Percentiles rank a stretch among this genome's conserved stretches.
Evolutionary conservation across 1,284 basidiomycete genomes (phyloP).

Genomic region (Boletus subluridellus): DNA sequence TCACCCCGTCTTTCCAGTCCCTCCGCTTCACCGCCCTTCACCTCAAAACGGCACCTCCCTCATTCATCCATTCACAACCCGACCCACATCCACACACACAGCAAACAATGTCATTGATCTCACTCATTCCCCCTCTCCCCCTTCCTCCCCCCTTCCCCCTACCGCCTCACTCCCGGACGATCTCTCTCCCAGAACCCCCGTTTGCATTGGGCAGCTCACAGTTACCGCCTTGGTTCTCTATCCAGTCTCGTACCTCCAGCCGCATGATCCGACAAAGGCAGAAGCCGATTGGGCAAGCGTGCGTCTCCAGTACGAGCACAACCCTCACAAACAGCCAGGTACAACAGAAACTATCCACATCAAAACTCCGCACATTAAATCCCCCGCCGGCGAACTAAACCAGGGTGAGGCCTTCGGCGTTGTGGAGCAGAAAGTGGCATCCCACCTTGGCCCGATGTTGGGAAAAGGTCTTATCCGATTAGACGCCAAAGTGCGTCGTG

Average conservation of each 20-base stretch:
- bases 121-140: slow-evolving; percentile 70
- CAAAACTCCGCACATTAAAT: slow-evolving; percentile 56
- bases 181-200: slow-evolving; percentile 68
- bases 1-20: slow-evolving; percentile 47
- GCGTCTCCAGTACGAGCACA: slow-evolving; percentile 69
- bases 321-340: slow-evolving; percentile 48
- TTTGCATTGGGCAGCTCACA: slow-evolving; percentile 85
- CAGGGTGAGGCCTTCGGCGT: slow-evolving; percentile 75
- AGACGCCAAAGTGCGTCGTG: slow-evolving; percentile 74
- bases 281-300: slow-evolving; percentile 74
- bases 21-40: slow-evolving; percentile 31
- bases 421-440: slow-evolving; percentile 79
- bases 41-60: slow-evolving; percentile 20
- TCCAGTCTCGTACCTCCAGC: slow-evolving; percentile 69
- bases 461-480: slow-evolving; percentile 78
- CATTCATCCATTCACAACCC: slow-evolving; percentile 15
- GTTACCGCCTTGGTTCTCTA: slow-evolving; percentile 84
- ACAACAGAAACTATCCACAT: slow-evolving; percentile 81
- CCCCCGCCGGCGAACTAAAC: slow-evolving; percentile 48
- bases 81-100: slow-evolving; percentile 22
- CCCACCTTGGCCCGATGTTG: slow-evolving; percentile 75
- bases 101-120: slow-evolving; percentile 68
- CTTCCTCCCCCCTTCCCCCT: slow-evolving; percentile 40
- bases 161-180: slow-evolving; percentile 43
- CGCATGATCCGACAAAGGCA: slow-evolving; percentile 41